Percentiles rank a stretch among this genome's conserved stretches.
Conservation (phyloP, 345 rosid genomes). For the Camelina neglecta region DNA sequence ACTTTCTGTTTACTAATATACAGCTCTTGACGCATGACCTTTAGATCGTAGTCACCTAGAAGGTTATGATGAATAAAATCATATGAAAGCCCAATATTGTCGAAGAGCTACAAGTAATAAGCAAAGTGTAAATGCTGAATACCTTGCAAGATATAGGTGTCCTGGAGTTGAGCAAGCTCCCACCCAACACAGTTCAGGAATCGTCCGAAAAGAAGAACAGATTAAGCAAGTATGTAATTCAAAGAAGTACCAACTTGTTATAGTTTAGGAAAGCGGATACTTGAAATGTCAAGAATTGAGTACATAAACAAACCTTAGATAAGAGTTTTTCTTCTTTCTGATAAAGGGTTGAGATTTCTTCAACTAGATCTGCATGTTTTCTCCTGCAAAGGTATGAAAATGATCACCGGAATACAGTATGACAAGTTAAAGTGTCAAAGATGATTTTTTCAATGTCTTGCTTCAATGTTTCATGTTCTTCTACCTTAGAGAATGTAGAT, state of each 20-base stretch:
- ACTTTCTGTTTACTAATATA: slow-evolving; percentile 81
- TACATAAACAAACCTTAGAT: slow-evolving; percentile 69
- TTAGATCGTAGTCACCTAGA: slow-evolving; percentile 94
- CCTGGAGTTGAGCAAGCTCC: slow-evolving; percentile 95
- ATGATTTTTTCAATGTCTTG: not conserved
- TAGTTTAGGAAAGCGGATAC: slow-evolving; percentile 15
- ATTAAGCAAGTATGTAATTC: slow-evolving; percentile 17
- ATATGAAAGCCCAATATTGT: slow-evolving; percentile 18
- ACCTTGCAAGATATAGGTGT: slow-evolving; percentile 94
- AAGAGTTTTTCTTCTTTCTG: slow-evolving; percentile 84
- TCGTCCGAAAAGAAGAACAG: slow-evolving; percentile 54
- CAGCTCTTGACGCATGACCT: slow-evolving; percentile 96
- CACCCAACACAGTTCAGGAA: slow-evolving; percentile 98
- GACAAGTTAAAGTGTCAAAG: not conserved
- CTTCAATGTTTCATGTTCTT: slow-evolving; percentile 8
- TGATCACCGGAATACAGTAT: slow-evolving; percentile 16
- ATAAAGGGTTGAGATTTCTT: slow-evolving; percentile 83
- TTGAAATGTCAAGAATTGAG: slow-evolving; percentile 15
- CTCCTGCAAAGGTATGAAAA: slow-evolving; percentile 56
- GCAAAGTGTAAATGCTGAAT: slow-evolving; percentile 28
- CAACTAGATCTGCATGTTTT: slow-evolving; percentile 83
- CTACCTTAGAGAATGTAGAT: slow-evolving; percentile 92
- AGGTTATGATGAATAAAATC: slow-evolving; percentile 28
- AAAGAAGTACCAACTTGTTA: not conserved
- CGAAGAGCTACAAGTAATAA: slow-evolving; percentile 23